Evolutionary conservation across 169 alveolate species (phyloP).

Genomic region (Perkinsus olseni): DNA sequence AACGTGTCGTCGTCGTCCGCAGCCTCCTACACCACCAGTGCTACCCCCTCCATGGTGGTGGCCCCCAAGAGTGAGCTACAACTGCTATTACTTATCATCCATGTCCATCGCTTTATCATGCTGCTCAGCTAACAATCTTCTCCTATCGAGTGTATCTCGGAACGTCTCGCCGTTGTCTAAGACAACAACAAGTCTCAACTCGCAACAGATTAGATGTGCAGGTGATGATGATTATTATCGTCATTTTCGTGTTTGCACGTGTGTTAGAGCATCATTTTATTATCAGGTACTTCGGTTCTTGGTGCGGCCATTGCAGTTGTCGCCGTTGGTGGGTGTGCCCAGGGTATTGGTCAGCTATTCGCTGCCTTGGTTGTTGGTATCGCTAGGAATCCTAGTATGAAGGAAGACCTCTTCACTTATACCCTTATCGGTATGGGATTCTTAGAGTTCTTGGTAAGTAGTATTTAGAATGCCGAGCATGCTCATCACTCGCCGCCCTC

Average conservation of each 20-base stretch:
- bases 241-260: background rate
- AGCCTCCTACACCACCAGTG: too few relatives aligned
- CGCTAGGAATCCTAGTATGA: conserved; percentile 73
- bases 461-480: too few relatives aligned
- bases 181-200: too few relatives aligned
- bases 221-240: background rate
- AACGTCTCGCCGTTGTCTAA: too few relatives aligned
- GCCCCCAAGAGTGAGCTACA: too few relatives aligned
- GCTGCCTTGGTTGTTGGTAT: conserved; percentile 80
- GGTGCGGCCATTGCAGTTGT: conserved; percentile 44
- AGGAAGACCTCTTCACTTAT: conserved; percentile 75
- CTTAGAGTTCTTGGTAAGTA: background rate
- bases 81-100: too few relatives aligned
- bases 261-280: too few relatives aligned
- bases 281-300: conserved; percentile 9
- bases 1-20: background rate
- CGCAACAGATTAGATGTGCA: background rate
- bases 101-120: too few relatives aligned
- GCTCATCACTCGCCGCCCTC: too few relatives aligned
- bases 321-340: conserved; percentile 60
- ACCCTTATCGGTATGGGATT: conserved; percentile 69
- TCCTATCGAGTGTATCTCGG: background rate
- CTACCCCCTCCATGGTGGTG: too few relatives aligned
- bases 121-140: too few relatives aligned
- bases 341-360: conserved; percentile 78